A percentile compares a stretch with the other conserved stretches of the same genome.
phyloP scores from a whole-genome alignment of 768 basidiomycete species.

The Plicaturopsis crispa region DNA sequence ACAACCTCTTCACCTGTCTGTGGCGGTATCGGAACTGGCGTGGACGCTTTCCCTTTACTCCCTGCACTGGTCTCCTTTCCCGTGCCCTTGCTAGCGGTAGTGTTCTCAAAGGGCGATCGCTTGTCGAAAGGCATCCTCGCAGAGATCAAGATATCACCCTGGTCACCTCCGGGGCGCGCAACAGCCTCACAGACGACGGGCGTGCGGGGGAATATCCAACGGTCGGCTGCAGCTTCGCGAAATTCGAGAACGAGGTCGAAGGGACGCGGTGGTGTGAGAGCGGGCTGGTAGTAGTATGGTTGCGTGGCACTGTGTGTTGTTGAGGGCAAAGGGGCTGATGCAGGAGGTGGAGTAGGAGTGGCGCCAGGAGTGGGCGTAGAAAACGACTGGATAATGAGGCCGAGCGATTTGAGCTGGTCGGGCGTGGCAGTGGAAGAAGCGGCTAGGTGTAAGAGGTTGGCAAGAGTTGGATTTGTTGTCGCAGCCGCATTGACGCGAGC shows the following conservation, averaged over 20 bases:
- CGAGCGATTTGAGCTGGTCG: constrained; percentile 62
- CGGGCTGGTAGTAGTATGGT: constrained; percentile 8
- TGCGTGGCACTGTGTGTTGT: constrained; percentile 4
- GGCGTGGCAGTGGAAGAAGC: constrained; percentile 53
- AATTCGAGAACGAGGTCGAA: constrained; percentile 74
- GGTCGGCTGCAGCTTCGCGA: constrained; percentile 49
- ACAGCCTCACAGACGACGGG: constrained; percentile 41
- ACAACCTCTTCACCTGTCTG: constrained; percentile 30
- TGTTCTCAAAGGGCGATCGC: constrained; percentile 10
- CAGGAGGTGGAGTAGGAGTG: constrained; percentile 8
- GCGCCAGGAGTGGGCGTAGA: constrained; percentile 18
- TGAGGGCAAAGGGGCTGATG: constrained; percentile 9
- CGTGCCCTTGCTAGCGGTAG: too few species aligned
- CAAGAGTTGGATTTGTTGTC: constrained; percentile 57
- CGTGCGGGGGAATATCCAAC: constrained; percentile 64
- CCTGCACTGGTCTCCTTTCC: too few species aligned
- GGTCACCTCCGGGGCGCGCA: constrained; percentile 8
- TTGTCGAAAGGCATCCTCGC: constrained; percentile 38
- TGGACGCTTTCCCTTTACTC: neutral
- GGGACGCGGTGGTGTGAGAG: constrained; percentile 15
- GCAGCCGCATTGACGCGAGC: constrained; percentile 62
- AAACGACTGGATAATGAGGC: constrained; percentile 65
- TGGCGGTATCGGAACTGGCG: constrained; percentile 5
- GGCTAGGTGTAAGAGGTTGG: constrained; percentile 57
- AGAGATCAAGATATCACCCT: constrained; percentile 31